Conservation (phyloP, 352 stramenopile genomes). For the Phytophthora hybrid region DNA sequence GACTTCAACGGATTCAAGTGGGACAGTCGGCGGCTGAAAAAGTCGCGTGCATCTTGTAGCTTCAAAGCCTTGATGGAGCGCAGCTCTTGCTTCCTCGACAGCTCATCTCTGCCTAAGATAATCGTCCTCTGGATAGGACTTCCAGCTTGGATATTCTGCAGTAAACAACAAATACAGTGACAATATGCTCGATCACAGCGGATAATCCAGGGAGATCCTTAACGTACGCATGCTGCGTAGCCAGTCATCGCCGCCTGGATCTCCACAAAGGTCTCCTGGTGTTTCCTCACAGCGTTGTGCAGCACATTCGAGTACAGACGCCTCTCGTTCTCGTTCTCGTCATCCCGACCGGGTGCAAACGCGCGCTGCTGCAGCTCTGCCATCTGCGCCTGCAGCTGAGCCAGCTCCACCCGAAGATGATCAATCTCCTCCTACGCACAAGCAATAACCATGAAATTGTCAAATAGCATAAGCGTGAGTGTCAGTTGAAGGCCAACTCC, state of each 20-base stretch:
- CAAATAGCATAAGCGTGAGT: constrained; percentile 4
- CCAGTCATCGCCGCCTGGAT: constrained; percentile 40
- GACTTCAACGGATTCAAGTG: constrained; percentile 33
- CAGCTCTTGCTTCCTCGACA: constrained; percentile 20
- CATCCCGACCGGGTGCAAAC: constrained; percentile 20
- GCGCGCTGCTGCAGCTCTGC: constrained; percentile 33
- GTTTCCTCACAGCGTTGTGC: constrained; percentile 34
- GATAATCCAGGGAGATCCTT: neutral
- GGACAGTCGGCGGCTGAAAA: constrained; percentile 27
- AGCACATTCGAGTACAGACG: constrained; percentile 35
- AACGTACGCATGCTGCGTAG: constrained; percentile 41
- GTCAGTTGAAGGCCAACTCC: neutral
- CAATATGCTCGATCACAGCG: neutral
- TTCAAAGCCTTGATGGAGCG: constrained; percentile 32
- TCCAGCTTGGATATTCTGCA: constrained; percentile 42
- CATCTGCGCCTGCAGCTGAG: constrained; percentile 31
- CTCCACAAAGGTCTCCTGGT: constrained; percentile 41
- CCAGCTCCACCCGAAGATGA: constrained; percentile 33
- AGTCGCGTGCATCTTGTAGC: constrained; percentile 27
- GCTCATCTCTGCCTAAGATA: constrained; percentile 26
- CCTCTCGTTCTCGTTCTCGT: constrained; percentile 21
- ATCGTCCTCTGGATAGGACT: constrained; percentile 42
- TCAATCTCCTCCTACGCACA: constrained; percentile 42
- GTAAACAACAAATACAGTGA: neutral
- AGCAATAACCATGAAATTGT: neutral